Percentiles rank a stretch among this genome's conserved stretches.
These are phyloP conservation scores for Chaetothyriales sp. DNA, from an alignment of 2,329 filamentous ascomycete species.

Conservation along the genomic window DNA sequence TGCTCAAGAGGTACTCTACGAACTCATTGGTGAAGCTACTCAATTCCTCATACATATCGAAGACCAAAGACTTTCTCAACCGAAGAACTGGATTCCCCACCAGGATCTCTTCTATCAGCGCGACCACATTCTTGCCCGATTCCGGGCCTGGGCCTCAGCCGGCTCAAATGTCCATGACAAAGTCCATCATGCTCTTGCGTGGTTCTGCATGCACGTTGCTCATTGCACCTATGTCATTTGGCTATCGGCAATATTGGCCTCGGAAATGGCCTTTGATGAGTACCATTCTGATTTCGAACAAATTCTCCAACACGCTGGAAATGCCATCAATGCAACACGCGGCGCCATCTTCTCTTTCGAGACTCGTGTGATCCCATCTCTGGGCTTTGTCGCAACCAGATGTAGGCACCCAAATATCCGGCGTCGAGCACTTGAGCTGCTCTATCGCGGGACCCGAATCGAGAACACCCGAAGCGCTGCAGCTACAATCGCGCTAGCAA, in stretches of 20 bases:
- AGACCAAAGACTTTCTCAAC: neutral
- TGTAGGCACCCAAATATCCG: conserved; percentile 9
- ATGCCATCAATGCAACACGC: neutral
- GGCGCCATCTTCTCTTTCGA: conserved; percentile 3
- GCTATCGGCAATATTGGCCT: conserved; percentile 1
- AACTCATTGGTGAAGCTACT: conserved; percentile 3
- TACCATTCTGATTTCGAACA: conserved; percentile 2
- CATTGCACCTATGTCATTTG: conserved; percentile 4
- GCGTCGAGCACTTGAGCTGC: conserved; percentile 5
- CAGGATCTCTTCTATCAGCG: neutral
- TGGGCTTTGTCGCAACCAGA: conserved; percentile 4
- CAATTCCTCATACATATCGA: conserved; percentile 4
- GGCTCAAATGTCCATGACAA: neutral
- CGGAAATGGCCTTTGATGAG: conserved; percentile 1
- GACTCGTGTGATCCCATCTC: conserved; percentile 10
- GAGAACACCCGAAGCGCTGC: conserved; percentile 7
- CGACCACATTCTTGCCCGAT: neutral
- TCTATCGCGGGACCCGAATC: conserved; percentile 1
- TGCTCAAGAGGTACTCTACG: conserved; percentile 3
- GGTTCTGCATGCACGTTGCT: no score
- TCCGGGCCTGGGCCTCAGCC: neutral
- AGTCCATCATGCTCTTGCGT: neutral
- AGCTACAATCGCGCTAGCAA: conserved; percentile 3
- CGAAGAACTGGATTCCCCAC: conserved; percentile 7
- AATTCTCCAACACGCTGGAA: conserved; percentile 3